Evolutionary conservation across 495 filamentous ascomycete species (phyloP).

Genomic region (Melanomma pulvis-pyrius): DNA sequence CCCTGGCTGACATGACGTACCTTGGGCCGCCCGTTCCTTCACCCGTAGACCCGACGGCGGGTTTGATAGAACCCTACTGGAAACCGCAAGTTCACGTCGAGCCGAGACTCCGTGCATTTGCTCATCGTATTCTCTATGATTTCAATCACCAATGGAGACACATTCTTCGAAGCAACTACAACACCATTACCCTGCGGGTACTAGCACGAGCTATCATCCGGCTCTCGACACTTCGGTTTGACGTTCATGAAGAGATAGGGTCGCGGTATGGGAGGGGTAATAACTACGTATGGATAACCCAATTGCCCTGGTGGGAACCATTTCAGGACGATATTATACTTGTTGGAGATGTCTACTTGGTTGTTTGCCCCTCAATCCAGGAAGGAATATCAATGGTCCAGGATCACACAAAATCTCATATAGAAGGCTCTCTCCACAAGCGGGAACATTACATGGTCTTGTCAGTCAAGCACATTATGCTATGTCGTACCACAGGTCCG

Average conservation of each 20-base stretch:
- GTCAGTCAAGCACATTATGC: slow-evolving; percentile 24
- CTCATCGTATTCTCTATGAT: slow-evolving; percentile 16
- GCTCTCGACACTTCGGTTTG: slow-evolving; percentile 25
- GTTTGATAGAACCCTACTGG: slow-evolving; percentile 13
- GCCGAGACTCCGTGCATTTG: slow-evolving; percentile 18
- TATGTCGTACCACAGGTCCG: slow-evolving; percentile 11
- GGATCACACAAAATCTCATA: slow-evolving; percentile 14
- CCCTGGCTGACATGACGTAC: slow-evolving; percentile 16
- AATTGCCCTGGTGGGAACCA: slow-evolving; percentile 20
- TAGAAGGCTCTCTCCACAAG: slow-evolving; percentile 4
- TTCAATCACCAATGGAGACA: slow-evolving; percentile 28
- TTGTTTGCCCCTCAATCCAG: slow-evolving; percentile 16
- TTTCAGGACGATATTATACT: slow-evolving; percentile 19
- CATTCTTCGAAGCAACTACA: slow-evolving; percentile 20
- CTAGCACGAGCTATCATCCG: slow-evolving; percentile 25
- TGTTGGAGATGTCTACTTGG: slow-evolving; percentile 15
- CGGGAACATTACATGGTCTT: slow-evolving; percentile 24
- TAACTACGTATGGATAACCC: slow-evolving; percentile 25
- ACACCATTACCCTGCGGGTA: slow-evolving; percentile 22
- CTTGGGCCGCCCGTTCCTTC: slow-evolving; percentile 14
- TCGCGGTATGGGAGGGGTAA: slow-evolving; percentile 5
- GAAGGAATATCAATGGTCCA: slow-evolving; percentile 23
- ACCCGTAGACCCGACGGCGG: slow-evolving; percentile 8
- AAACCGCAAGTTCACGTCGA: slow-evolving; percentile 17
- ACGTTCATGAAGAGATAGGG: slow-evolving; percentile 22